Conservation (phyloP, 371 early-diverging fungal genomes). For the Syncephalastrum contaminatum region DNA sequence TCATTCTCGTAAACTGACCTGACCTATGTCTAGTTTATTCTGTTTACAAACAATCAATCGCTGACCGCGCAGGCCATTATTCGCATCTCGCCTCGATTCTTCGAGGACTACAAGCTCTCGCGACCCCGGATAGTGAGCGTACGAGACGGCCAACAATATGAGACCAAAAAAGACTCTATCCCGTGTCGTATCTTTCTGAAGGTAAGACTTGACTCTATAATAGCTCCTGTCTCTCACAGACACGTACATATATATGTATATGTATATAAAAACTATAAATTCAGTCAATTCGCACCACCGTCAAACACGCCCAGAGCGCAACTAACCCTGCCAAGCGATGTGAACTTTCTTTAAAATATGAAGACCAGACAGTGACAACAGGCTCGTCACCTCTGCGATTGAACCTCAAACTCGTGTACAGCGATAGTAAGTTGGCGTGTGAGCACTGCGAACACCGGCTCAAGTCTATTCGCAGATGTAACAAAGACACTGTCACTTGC, state of each 20-base stretch:
- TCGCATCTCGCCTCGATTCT: slow-evolving; percentile 24
- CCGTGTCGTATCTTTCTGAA: too few relatives aligned
- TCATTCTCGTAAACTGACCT: neutral
- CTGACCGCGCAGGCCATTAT: slow-evolving; percentile 23
- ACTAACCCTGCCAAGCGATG: slow-evolving; percentile 9
- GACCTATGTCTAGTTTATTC: slow-evolving; percentile 12
- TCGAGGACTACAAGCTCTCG: slow-evolving; percentile 14
- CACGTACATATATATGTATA: too few relatives aligned
- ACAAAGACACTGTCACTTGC: slow-evolving; percentile 19
- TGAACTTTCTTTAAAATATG: slow-evolving; percentile 7
- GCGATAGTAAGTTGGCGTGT: neutral
- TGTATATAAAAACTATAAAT: too few relatives aligned
- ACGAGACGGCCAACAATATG: too few relatives aligned
- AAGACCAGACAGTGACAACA: neutral
- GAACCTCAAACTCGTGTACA: slow-evolving; percentile 5
- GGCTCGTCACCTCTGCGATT: neutral
- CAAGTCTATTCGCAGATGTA: neutral
- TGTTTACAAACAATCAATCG: slow-evolving; percentile 19
- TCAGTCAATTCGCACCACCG: neutral
- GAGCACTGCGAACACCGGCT: neutral
- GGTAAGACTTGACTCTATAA: too few relatives aligned
- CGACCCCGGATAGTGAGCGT: slow-evolving; percentile 2
- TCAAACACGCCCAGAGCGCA: slow-evolving; percentile 3
- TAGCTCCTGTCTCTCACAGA: neutral
- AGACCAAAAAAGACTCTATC: too few relatives aligned